Evolutionary conservation across 805 yeast genomes (phyloP).

Genomic region (Nakazawaea wyomingensis): DNA sequence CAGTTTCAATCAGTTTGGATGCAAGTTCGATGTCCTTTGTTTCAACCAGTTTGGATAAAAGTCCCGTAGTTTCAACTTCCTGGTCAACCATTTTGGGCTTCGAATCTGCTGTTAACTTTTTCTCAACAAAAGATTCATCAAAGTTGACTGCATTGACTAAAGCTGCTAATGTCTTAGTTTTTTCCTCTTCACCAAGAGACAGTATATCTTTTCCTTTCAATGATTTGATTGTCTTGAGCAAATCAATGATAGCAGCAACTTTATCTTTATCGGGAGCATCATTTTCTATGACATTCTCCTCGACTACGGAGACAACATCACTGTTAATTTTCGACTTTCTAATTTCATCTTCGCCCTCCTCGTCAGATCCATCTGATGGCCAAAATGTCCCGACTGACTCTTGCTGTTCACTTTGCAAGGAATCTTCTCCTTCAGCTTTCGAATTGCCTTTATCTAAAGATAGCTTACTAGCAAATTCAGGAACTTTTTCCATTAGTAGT

Average conservation of each 20-base stretch:
- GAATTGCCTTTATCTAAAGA: too few relatives aligned
- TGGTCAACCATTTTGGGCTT: not conserved
- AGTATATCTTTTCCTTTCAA: not conserved
- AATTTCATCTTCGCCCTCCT: too few relatives aligned
- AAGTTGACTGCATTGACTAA: slow-evolving; percentile 1
- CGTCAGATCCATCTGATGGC: too few relatives aligned
- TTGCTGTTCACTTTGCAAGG: too few relatives aligned
- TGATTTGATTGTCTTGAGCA: not conserved
- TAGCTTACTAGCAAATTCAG: too few relatives aligned
- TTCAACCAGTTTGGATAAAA: not conserved
- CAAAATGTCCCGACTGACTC: too few relatives aligned
- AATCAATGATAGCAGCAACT: not conserved
- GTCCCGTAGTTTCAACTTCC: not conserved
- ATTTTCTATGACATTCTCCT: too few relatives aligned
- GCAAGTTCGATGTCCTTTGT: not conserved
- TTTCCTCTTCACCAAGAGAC: not conserved
- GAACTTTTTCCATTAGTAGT: not conserved
- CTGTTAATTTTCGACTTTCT: too few relatives aligned
- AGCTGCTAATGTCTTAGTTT: not conserved
- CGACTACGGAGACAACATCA: too few relatives aligned
- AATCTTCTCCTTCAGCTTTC: too few relatives aligned
- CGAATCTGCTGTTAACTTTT: slow-evolving; percentile 1
- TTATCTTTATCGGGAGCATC: too few relatives aligned
- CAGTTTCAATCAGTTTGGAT: not conserved
- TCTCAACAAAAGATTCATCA: not conserved